A percentile compares a stretch with the other conserved stretches of the same genome.
Evolutionary conservation across 495 filamentous ascomycete species (phyloP).

Genomic region (Jackrogersella minutella): DNA sequence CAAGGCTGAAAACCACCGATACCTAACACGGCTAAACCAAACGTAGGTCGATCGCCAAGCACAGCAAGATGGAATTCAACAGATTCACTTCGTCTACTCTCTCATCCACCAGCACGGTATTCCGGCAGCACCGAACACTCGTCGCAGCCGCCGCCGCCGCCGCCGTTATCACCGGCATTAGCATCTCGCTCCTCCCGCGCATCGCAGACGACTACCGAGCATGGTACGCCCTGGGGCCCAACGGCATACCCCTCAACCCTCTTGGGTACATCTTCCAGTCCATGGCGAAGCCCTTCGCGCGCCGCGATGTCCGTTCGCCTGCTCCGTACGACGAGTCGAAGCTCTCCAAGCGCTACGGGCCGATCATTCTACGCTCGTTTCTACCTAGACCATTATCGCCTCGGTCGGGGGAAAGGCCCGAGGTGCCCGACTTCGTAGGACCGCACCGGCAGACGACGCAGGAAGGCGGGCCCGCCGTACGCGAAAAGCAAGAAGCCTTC

Average conservation of each 20-base stretch:
- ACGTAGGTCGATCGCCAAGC: no score
- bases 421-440: conserved; percentile 27
- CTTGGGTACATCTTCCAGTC: conserved; percentile 46
- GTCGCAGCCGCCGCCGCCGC: conserved; percentile 1
- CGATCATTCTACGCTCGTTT: conserved; percentile 30
- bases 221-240: conserved; percentile 46
- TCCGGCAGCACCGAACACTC: conserved; percentile 18
- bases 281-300: conserved; percentile 25
- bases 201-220: conserved; percentile 36
- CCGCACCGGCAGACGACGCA: conserved; percentile 44
- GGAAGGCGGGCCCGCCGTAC: neutral
- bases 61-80: conserved; percentile 27
- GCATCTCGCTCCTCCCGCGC: conserved; percentile 10
- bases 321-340: conserved; percentile 26
- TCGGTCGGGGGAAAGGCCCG: conserved; percentile 31
- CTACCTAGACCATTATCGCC: neutral
- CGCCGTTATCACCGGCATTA: neutral
- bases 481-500: conserved; percentile 13
- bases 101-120: neutral
- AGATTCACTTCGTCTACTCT: neutral
- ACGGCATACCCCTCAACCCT: conserved; percentile 48
- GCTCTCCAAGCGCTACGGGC: conserved; percentile 10
- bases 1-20: neutral
- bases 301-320: conserved; percentile 35
- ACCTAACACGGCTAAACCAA: neutral